Evolutionary conservation across 2,329 filamentous ascomycete genomes (phyloP).

Genomic region (Aureobasidium leucospermi): DNA sequence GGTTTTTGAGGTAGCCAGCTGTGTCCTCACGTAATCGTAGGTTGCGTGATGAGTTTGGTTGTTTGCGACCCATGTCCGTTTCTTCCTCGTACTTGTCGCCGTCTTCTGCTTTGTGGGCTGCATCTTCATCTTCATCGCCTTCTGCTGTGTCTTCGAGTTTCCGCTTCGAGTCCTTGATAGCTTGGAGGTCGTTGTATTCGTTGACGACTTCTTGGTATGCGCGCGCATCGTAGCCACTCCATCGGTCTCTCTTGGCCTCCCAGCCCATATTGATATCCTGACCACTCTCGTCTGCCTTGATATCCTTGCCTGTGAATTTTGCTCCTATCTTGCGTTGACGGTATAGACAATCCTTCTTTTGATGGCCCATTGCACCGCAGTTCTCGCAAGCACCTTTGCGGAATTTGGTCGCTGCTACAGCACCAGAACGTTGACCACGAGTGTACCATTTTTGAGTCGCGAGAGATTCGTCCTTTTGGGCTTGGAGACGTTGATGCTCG

Average conservation of each 20-base stretch:
- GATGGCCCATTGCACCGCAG: slow-evolving; percentile 94
- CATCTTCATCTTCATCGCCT: slow-evolving; percentile 31
- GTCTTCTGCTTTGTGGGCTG: slow-evolving; percentile 42
- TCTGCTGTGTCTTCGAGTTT: slow-evolving; percentile 24
- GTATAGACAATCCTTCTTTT: slow-evolving; percentile 86
- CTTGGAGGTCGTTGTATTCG: slow-evolving; percentile 80
- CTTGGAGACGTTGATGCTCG: slow-evolving; percentile 85
- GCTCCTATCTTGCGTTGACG: slow-evolving; percentile 84
- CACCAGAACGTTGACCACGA: slow-evolving; percentile 73
- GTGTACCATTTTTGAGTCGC: slow-evolving; percentile 84
- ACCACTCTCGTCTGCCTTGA: slow-evolving; percentile 82
- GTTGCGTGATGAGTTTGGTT: slow-evolving; percentile 84
- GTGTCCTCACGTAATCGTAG: slow-evolving; percentile 92
- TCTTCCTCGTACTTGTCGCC: slow-evolving; percentile 77
- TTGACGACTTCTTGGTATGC: slow-evolving; percentile 85
- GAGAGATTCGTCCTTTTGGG: slow-evolving; percentile 50
- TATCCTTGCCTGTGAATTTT: slow-evolving; percentile 85
- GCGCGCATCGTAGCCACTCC: slow-evolving; percentile 92
- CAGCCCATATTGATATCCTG: slow-evolving; percentile 83
- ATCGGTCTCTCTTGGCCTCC: slow-evolving; percentile 95
- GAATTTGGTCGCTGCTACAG: slow-evolving; percentile 81
- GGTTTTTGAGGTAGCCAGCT: slow-evolving; percentile 89
- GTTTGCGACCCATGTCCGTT: slow-evolving; percentile 91
- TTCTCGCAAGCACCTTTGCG: slow-evolving; percentile 98
- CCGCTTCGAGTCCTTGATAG: slow-evolving; percentile 47